These are phyloP conservation scores for Aspergillus fischeri DNA, from an alignment of 2,329 filamentous ascomycete species.

Conservation along the genomic window DNA sequence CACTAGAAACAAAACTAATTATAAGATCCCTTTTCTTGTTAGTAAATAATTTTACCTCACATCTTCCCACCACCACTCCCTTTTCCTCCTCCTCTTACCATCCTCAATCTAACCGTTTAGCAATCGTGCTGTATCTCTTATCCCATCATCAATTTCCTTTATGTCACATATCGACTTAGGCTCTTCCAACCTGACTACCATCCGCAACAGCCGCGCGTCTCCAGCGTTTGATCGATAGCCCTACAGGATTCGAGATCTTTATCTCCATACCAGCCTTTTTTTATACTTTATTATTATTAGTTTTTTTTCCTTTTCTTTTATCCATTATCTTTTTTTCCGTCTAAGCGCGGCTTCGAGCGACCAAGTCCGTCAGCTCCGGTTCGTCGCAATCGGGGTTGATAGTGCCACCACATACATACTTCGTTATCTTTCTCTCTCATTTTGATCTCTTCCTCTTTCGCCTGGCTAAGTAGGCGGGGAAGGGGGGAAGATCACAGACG, in stretches of 20 bases:
- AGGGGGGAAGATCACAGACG: conserved; percentile 11
- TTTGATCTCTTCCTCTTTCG: conserved; percentile 1
- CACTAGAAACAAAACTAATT: conserved; percentile 11
- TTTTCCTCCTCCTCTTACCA: conserved; percentile 14
- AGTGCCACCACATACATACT: neutral
- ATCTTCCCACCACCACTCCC: conserved; percentile 20
- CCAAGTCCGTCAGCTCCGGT: conserved; percentile 2
- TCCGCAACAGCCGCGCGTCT: conserved; percentile 36
- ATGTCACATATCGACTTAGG: conserved; percentile 27
- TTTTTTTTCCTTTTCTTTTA: conserved; percentile 9
- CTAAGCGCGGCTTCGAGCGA: neutral
- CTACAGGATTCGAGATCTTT: conserved; percentile 7
- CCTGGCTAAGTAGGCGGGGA: neutral
- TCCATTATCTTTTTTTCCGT: neutral
- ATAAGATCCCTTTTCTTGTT: conserved; percentile 32
- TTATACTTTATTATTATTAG: conserved; percentile 11
- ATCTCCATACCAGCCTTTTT: conserved; percentile 8
- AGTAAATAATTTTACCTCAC: conserved; percentile 42
- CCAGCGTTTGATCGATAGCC: conserved; percentile 21
- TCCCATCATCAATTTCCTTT: conserved; percentile 35
- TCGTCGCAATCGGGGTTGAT: neutral
- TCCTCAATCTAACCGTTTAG: conserved; percentile 1
- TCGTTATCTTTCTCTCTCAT: conserved; percentile 4
- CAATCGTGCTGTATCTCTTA: conserved; percentile 14
- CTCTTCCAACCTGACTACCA: conserved; percentile 19